Base-by-base conservation (phyloP, 2,329 filamentous ascomycete species). In the Blastomyces emzantsi region DNA sequence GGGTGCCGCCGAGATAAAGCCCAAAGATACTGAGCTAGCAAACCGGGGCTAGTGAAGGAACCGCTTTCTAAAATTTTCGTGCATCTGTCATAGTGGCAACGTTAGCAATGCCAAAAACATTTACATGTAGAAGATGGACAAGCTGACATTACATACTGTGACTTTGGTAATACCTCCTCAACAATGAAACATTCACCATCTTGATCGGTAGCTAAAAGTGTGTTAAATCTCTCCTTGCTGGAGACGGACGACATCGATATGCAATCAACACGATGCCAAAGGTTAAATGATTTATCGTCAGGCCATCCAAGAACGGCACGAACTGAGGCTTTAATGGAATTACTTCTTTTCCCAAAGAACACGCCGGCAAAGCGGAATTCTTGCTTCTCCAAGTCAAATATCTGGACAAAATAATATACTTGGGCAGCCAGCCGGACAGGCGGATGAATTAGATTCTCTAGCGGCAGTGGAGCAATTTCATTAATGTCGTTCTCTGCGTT, bases 371-470 rank as follows among this genome's bases (percentile, higher is more conserved):
- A 76, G 8, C 69, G 71, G 19, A 81, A 69, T 0, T 69, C 73
- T 66, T 81, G 79, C 11, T 73, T 74, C 33, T 82, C 79, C 17
- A 79, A 75, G 64, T 85, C 81, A 66, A 81, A 83, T 6, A 81
- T 67, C 64, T 85, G 81, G 55, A 85, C 71, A 66, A 81, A 80
- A 65, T 79, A 80, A 63, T 80, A 80, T 17, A 76, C 70, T 62
- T 79, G 76, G 5, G n/a, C 17, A 19, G 52, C n/a, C 8, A 17
- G 22, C 1, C 51, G 45, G 57, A 56, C 22, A n/a, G 47, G 57
- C 2, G 33, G 15, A 30, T 19, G 19, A 13, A 7, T 47, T n/a
- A 7, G 25, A 25, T 45, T 28, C 6, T 28, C 41, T 7, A 47
- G 13, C 33, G 41, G 30, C 28, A 11, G 41, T 13, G n/a, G 41